These are phyloP conservation scores for Leishmania major DNA, from an alignment of 208 protist species.

Conservation along the genomic window DNA sequence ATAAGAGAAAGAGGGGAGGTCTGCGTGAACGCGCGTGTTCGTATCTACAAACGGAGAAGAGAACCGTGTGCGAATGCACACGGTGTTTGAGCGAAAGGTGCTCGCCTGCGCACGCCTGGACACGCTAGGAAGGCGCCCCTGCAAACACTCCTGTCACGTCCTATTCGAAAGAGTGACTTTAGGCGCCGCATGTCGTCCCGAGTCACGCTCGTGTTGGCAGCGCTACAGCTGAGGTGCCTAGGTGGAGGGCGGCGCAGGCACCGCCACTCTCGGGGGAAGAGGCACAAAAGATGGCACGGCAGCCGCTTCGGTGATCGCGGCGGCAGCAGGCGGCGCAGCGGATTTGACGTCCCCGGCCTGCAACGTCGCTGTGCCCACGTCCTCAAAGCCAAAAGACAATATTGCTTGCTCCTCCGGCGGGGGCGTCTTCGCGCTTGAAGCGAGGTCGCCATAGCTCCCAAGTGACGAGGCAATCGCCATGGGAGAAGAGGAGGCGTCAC, in stretches of 20 bases:
- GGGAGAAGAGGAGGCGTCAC: background rate
- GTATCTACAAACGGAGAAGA: background rate
- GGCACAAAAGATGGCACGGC: background rate
- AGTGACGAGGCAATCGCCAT: background rate
- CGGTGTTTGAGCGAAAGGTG: too few species aligned
- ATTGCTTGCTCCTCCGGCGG: constrained; percentile 1
- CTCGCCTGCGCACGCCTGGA: background rate
- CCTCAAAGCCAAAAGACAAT: constrained; percentile 5
- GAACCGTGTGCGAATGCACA: background rate
- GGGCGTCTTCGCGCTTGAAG: background rate
- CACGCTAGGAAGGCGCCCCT: too few species aligned
- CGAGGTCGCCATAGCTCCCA: background rate
- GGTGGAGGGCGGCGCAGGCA: constrained; percentile 2
- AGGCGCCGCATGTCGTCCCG: too few species aligned
- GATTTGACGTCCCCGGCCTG: background rate
- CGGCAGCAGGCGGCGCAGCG: background rate
- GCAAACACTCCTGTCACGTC: background rate
- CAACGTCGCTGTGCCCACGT: background rate
- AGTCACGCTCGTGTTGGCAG: background rate
- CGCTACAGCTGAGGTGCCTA: background rate
- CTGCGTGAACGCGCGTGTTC: background rate
- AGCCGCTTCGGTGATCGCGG: background rate
- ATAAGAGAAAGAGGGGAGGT: background rate
- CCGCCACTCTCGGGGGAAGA: constrained; percentile 1
- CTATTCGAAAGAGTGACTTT: background rate